Percentiles rank a stretch among this genome's conserved stretches.
Evolutionary conservation across 2,329 filamentous ascomycete species (phyloP).

Genomic region (Scedosporium apiospermum): DNA sequence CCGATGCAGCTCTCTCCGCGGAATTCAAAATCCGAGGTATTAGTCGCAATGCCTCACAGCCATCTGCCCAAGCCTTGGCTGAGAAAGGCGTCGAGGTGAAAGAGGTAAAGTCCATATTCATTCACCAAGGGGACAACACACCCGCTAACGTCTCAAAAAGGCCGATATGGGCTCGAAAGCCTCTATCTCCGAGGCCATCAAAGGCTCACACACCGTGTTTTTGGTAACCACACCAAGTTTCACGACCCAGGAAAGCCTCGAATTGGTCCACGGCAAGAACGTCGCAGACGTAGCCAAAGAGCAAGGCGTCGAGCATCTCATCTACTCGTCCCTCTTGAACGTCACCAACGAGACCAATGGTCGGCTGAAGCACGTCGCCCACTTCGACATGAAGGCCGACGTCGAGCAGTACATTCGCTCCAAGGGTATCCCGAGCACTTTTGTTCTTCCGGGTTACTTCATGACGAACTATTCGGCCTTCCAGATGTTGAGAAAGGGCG

Average conservation of each 20-base stretch:
- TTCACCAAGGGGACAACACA: constrained; percentile 12
- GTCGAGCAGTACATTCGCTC: constrained; percentile 45
- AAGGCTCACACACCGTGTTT: constrained; percentile 33
- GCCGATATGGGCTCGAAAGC: constrained; percentile 24
- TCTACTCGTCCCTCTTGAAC: constrained; percentile 36
- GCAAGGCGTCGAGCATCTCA: constrained; percentile 31
- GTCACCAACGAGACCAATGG: constrained; percentile 27
- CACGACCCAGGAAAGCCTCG: not conserved
- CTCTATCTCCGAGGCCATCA: constrained; percentile 27
- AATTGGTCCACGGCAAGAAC: constrained; percentile 28
- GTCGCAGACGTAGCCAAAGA: constrained; percentile 34
- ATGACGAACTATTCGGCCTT: constrained; percentile 37
- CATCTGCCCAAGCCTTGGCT: constrained; percentile 26
- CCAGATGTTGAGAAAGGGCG: constrained; percentile 13
- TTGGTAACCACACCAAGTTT: constrained; percentile 9
- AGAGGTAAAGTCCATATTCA: not conserved
- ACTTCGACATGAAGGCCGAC: constrained; percentile 49
- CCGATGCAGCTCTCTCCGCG: constrained; percentile 32
- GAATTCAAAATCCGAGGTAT: constrained; percentile 35
- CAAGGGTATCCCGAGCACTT: constrained; percentile 37
- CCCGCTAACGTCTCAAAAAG: not conserved
- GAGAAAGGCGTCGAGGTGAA: constrained; percentile 24
- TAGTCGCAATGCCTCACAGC: constrained; percentile 33
- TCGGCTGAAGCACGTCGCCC: constrained; percentile 25
- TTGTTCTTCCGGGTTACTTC: constrained; percentile 42